Conservation (phyloP, 139 green algal genomes). For the Chlorella sp. region DNA sequence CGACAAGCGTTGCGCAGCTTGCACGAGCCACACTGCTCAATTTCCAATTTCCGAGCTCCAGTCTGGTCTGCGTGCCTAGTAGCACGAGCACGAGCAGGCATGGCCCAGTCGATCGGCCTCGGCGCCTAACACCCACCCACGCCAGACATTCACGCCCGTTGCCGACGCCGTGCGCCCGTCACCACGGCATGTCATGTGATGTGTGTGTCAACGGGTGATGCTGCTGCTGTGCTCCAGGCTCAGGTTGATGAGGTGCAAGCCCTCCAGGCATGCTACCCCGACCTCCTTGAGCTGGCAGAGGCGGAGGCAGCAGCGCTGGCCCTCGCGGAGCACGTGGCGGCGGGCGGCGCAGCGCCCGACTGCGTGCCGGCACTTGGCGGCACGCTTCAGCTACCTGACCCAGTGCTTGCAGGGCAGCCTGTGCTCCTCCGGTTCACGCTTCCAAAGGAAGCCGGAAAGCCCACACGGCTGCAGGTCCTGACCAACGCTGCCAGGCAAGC, state of each 20-base stretch:
- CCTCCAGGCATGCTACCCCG: slow-evolving; percentile 15
- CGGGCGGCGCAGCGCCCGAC: neutral
- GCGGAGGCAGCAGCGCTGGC: neutral
- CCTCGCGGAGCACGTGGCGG: neutral
- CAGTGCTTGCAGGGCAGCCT: neutral
- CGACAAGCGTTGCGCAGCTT: no score
- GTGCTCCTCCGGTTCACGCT: slow-evolving; percentile 14
- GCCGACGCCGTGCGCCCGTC: no score
- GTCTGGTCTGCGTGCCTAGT: no score
- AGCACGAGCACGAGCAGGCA: no score
- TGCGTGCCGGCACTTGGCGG: slow-evolving; percentile 3
- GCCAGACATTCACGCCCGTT: no score
- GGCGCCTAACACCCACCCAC: no score
- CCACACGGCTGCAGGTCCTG: slow-evolving; percentile 1
- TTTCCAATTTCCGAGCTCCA: no score
- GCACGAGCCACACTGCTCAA: no score
- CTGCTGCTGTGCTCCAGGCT: neutral
- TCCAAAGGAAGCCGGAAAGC: neutral
- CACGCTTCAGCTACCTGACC: slow-evolving; percentile 1
- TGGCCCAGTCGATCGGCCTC: no score
- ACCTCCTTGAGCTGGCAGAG: neutral
- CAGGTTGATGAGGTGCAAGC: slow-evolving; percentile 23
- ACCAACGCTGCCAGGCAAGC: slow-evolving; percentile 4
- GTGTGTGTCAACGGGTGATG: no score
- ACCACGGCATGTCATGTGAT: no score